Conservation (phyloP, 2,329 filamentous ascomycete species). For the Fusarium avenaceum region DNA sequence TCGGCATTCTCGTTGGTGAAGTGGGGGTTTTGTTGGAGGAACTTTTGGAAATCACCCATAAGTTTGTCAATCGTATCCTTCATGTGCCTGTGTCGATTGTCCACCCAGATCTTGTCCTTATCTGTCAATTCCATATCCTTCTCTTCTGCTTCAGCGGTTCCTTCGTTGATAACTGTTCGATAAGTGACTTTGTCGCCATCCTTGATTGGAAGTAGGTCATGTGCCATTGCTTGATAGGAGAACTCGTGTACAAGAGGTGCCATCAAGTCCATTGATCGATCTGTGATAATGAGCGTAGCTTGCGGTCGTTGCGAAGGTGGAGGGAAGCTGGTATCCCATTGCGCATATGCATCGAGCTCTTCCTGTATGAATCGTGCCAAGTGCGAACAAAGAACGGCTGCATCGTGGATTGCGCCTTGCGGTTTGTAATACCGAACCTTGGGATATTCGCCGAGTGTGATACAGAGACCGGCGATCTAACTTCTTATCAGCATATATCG, state of each 20-base stretch:
- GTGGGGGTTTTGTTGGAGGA: slow-evolving; percentile 90
- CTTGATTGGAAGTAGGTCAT: slow-evolving; percentile 89
- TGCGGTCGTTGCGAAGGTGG: slow-evolving; percentile 82
- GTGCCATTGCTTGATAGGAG: slow-evolving; percentile 98
- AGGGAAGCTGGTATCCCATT: slow-evolving; percentile 87
- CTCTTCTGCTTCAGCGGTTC: slow-evolving; percentile 75
- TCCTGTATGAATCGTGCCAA: slow-evolving; percentile 92
- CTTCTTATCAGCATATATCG: slow-evolving; percentile 9
- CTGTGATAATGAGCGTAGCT: slow-evolving; percentile 86
- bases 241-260: slow-evolving; percentile 94
- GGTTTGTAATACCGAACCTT: slow-evolving; percentile 93
- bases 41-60: slow-evolving; percentile 92
- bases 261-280: slow-evolving; percentile 92
- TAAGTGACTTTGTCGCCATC: slow-evolving; percentile 92
- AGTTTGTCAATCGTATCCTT: slow-evolving; percentile 96
- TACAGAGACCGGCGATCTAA: slow-evolving; percentile 75
- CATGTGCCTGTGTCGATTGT: slow-evolving; percentile 96
- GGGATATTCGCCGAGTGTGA: slow-evolving; percentile 93
- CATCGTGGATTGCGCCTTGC: slow-evolving; percentile 81
- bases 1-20: slow-evolving; percentile 82
- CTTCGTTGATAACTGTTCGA: slow-evolving; percentile 82
- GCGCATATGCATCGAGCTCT: slow-evolving; percentile 89
- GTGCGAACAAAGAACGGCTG: slow-evolving; percentile 86
- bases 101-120: slow-evolving; percentile 94
- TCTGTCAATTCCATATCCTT: slow-evolving; percentile 94